Base-by-base conservation (phyloP, 768 basidiomycete species). In the Trametes gibbosa region DNA sequence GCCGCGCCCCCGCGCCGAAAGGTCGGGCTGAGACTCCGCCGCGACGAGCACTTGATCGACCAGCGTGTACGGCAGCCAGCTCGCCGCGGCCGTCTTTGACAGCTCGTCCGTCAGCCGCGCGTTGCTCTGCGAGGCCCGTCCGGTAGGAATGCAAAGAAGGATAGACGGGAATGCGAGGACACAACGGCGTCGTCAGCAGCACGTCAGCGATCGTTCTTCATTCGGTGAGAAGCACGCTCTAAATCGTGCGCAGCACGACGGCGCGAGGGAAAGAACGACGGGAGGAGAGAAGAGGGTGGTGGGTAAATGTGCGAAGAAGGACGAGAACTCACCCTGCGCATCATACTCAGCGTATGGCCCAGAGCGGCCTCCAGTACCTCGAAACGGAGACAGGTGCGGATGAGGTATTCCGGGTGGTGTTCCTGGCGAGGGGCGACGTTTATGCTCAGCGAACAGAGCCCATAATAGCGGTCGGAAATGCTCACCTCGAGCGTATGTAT, bases 21-120 rank as follows among this genome's bases (percentile, higher is more conserved):
- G 69, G 37, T 78, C 77, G 35, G 78, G 76, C 65, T 82, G 79
- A 8, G 79, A 73, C 58, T 81, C 79, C 10, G 86, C 83, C 14
- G 86, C 85, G 23, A 79, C 78, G 27, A 94, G 77, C 35, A 94
- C 87, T 72, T 92, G 87, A 72, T 95, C 92, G 62, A 95, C 82
- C 54, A 94, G 79, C 49, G 84, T 83, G 68, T 94, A 94, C 14
- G 92, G 92, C 39, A 93, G 75, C 87, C 90, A 93, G 4, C 88
- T 88, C 53, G 80, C 69, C 34, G 79, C 81, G 2, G 89, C 81
- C 39, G 78, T 77, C 67, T 77, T 83, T 27, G 79, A 78, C 23
- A 79, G 74, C 49, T 79, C 77, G 65, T 79, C 83, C 42, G 80
- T 74, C 46, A 87, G 72, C 42, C 76, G 76, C 53, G 75, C 69